Base-by-base conservation (phyloP, 1,284 basidiomycete species). In the Bondarzewia mesenterica region DNA sequence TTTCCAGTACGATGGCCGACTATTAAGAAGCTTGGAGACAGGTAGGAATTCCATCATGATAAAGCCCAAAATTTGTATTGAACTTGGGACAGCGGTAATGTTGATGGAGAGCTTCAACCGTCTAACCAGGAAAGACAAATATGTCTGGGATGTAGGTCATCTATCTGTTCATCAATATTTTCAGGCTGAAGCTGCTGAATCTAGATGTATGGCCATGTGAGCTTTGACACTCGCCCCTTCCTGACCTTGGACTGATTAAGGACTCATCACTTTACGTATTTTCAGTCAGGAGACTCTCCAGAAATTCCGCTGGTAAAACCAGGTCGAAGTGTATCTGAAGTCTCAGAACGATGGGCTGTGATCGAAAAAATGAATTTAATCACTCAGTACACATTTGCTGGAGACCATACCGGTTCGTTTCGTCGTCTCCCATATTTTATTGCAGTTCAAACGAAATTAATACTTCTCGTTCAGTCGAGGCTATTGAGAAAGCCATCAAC, bases 91-190 rank as follows among this genome's bases (percentile, higher is more conserved):
- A 82, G 80, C 78, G 25, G 78, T 77, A 6, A 84, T 83, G 81
- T 60, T 83, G 39, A 82, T 84, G 80, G 81, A 83, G 56, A 80
- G 77, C 1, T 82, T 84, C 56, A 72, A 77, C 46, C 72, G 73
- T 7, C 63, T 84, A 8, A 74, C 76, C 4, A 61, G 77, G 44
- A 81, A 81, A 58, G 80, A 82, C 54, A 84, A 83, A 61, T 84
- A 80, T 59, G 75, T 77, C 8, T 84, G 81, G 81, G 81, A 84
- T 71, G 81, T 82, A 54, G 65, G 79, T 68, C 15, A 12, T 36
- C 15, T 25, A 2, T 44, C 32, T 16, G 6, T 47, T 47, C 15
- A 23, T 45, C 25, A n/a, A 4, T n/a, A 12, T 32, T 12, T 32
- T n/a, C n/a, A n/a, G n/a, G n/a, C 21, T 12, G n/a, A 20, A 23